A percentile compares a stretch with the other conserved stretches of the same genome.
Conservation (phyloP, 257 asterid species). For the Solanum rostratum region DNA sequence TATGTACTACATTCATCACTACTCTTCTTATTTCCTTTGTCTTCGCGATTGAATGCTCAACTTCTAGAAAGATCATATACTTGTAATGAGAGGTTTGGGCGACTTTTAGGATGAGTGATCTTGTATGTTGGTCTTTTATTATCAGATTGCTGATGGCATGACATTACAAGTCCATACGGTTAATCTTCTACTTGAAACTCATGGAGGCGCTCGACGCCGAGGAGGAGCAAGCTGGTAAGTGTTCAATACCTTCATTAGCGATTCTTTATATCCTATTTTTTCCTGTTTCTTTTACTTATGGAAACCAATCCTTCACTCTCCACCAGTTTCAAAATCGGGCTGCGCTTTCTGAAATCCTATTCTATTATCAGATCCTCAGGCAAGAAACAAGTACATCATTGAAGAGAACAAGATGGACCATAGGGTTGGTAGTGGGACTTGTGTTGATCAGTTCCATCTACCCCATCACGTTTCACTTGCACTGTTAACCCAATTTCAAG, state of each 20-base stretch:
- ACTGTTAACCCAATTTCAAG: background rate
- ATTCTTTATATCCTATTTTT: constrained; percentile 1
- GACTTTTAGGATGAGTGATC: no score
- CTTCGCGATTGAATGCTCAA: no score
- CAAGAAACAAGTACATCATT: background rate
- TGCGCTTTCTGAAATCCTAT: background rate
- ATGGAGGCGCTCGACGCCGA: constrained; percentile 70
- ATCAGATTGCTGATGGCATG: constrained; percentile 98
- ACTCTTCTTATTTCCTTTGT: no score
- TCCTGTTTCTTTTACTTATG: background rate
- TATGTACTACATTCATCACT: no score
- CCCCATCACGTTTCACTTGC: background rate
- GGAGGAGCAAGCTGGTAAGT: constrained; percentile 96
- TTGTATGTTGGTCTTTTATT: no score
- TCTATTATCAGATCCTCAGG: no score
- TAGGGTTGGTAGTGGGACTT: background rate
- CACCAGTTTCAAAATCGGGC: background rate
- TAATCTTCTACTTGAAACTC: constrained; percentile 91
- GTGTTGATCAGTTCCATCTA: background rate
- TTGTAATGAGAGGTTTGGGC: no score
- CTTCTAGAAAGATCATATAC: no score
- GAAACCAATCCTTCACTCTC: background rate
- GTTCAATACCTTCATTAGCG: constrained; percentile 10
- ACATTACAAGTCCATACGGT: constrained; percentile 74
- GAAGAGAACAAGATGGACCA: background rate